phyloP scores from a whole-genome alignment of 768 basidiomycete genomes.

The Hydnomerulius pinastri region DNA sequence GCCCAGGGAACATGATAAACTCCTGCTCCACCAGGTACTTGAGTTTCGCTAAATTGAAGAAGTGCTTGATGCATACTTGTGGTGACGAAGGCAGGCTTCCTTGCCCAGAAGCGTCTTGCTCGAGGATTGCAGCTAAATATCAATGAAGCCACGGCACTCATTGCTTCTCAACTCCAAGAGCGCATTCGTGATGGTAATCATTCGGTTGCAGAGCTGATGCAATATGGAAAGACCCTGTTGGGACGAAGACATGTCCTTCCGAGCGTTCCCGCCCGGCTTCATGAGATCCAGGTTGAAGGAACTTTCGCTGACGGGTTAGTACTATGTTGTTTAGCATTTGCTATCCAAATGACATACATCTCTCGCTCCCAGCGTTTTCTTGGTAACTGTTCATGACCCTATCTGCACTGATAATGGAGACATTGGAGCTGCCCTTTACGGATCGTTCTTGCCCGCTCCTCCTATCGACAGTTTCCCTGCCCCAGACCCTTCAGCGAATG shows the following conservation, averaged over 20 bases:
- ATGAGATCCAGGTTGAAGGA: constrained; percentile 93
- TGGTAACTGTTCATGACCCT: constrained; percentile 97
- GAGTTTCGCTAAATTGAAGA: background rate
- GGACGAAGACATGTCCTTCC: constrained; percentile 89
- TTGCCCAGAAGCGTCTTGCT: constrained; percentile 94
- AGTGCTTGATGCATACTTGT: background rate
- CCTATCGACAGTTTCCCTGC: constrained; percentile 63
- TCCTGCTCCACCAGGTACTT: constrained; percentile 68
- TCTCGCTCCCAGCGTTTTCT: constrained; percentile 55
- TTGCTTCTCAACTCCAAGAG: constrained; percentile 92
- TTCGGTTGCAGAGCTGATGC: constrained; percentile 90
- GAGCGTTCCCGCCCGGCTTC: constrained; percentile 70
- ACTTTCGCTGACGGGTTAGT: constrained; percentile 84
- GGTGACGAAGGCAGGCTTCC: constrained; percentile 67
- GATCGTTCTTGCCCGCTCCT: constrained; percentile 89
- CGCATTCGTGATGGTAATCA: constrained; percentile 88
- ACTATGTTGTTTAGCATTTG: background rate
- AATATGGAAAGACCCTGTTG: constrained; percentile 84
- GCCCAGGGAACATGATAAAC: constrained; percentile 75
- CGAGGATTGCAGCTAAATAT: constrained; percentile 88
- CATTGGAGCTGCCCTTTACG: constrained; percentile 84
- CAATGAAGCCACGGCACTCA: constrained; percentile 86
- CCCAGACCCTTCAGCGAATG: constrained; percentile 48
- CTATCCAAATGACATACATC: background rate
- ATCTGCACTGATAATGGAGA: constrained; percentile 83